Percentiles rank a stretch among this genome's conserved stretches.
Conservation (phyloP, 2,329 filamentous ascomycete genomes). For the Hypoxylon sp. region DNA sequence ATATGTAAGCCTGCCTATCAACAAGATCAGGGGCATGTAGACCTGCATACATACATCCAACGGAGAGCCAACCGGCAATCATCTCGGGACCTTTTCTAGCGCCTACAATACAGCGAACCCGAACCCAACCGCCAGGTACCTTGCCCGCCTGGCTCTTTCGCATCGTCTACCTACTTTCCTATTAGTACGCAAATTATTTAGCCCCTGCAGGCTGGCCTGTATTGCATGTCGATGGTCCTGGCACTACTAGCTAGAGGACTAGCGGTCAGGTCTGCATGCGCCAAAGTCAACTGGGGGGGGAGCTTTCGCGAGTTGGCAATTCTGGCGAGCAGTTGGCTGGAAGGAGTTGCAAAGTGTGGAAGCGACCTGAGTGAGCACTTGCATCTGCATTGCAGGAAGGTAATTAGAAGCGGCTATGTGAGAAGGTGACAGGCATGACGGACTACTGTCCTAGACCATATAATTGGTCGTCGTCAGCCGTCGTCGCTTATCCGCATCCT, state of each 20-base stretch:
- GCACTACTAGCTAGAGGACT: conserved; percentile 37
- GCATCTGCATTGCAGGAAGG: conserved; percentile 44
- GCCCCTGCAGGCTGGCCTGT: conserved; percentile 34
- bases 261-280: conserved; percentile 43
- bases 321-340: conserved; percentile 29
- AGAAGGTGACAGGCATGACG: conserved; percentile 30
- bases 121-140: conserved; percentile 35
- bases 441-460: conserved; percentile 17
- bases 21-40: conserved; percentile 36
- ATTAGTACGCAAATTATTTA: conserved; percentile 30
- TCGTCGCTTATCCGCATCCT: conserved; percentile 38
- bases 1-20: conserved; percentile 27
- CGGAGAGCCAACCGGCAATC: conserved; percentile 35
- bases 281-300: conserved; percentile 30
- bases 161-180: conserved; percentile 20
- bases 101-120: conserved; percentile 32
- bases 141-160: conserved; percentile 20
- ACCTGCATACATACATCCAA: conserved; percentile 20
- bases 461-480: conserved; percentile 39
- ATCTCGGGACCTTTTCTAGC: conserved; percentile 43
- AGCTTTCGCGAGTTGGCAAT: conserved; percentile 23
- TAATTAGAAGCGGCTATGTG: conserved; percentile 36
- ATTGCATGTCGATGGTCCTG: conserved; percentile 33
- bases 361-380: conserved; percentile 41
- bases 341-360: conserved; percentile 32